These are phyloP conservation scores for Neofusicoccum sp. DNA, from an alignment of 2,329 filamentous ascomycete genomes.

Conservation along the genomic window DNA sequence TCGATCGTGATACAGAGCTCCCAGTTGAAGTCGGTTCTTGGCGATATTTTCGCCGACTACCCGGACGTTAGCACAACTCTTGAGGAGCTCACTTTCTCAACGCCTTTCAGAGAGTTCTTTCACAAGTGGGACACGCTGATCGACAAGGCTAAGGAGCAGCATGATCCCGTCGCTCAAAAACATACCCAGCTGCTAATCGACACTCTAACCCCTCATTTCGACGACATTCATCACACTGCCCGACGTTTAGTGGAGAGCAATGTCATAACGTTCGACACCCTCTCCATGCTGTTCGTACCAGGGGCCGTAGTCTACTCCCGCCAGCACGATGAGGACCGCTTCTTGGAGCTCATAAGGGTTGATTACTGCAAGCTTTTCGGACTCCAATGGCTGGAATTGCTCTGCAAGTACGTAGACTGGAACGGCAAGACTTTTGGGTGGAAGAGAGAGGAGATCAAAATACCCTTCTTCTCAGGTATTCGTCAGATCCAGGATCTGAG, in stretches of 20 bases:
- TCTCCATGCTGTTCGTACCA: slow-evolving; percentile 24
- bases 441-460: slow-evolving; percentile 19
- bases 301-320: slow-evolving; percentile 20
- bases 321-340: slow-evolving; percentile 21
- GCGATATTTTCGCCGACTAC: slow-evolving; percentile 32
- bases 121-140: slow-evolving; percentile 34
- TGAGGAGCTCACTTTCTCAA: slow-evolving; percentile 31
- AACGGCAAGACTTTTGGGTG: slow-evolving; percentile 28
- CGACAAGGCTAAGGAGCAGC: slow-evolving; percentile 22
- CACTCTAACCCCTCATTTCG: not conserved
- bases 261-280: slow-evolving; percentile 19
- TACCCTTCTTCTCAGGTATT: slow-evolving; percentile 24
- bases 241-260: slow-evolving; percentile 24
- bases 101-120: slow-evolving; percentile 36
- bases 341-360: slow-evolving; percentile 22
- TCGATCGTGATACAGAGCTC: slow-evolving; percentile 37
- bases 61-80: slow-evolving; percentile 31
- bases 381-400: slow-evolving; percentile 12
- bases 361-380: slow-evolving; percentile 14
- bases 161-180: slow-evolving; percentile 27
- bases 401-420: slow-evolving; percentile 26
- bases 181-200: slow-evolving; percentile 33
- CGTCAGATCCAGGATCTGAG: slow-evolving; percentile 23
- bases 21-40: slow-evolving; percentile 31
- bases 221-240: slow-evolving; percentile 20